Conservation (phyloP, 2,329 filamentous ascomycete species). For the Apiospora kogelbergensis region DNA sequence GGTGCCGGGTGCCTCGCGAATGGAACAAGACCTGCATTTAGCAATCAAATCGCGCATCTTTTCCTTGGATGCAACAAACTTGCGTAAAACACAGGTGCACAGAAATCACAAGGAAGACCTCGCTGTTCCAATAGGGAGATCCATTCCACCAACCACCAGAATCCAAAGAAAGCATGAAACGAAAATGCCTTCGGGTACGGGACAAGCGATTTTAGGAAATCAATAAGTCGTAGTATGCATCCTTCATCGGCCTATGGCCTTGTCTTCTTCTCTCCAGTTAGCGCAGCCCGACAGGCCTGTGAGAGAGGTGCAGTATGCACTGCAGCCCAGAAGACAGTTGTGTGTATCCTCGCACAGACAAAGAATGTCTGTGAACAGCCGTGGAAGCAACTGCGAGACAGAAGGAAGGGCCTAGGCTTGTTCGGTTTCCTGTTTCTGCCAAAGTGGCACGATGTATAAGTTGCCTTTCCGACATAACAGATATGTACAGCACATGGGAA, state of each 20-base stretch:
- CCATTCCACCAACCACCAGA: neutral
- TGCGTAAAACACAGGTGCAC: neutral
- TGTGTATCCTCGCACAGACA: neutral
- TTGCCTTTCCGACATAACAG: too few species aligned
- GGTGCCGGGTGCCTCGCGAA: neutral
- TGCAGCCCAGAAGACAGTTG: neutral
- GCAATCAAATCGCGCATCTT: neutral
- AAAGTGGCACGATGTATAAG: neutral
- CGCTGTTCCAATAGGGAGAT: neutral
- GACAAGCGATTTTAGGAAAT: neutral
- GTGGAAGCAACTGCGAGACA: neutral
- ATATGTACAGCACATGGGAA: too few species aligned
- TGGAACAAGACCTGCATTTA: constrained; percentile 3
- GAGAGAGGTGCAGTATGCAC: too few species aligned
- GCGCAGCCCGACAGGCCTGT: neutral
- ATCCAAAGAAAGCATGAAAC: too few species aligned
- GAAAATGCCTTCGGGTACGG: too few species aligned
- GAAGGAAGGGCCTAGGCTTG: neutral
- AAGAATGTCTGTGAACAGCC: neutral
- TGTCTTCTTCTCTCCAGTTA: neutral
- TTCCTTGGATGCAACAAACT: neutral
- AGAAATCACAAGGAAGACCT: neutral
- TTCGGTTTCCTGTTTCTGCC: neutral
- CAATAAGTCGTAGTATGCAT: neutral
- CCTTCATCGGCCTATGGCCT: neutral